Evolutionary conservation across 768 basidiomycete species (phyloP), one percentile per base, ranked within the genome.

Genomic region (Russula sp.): DNA sequence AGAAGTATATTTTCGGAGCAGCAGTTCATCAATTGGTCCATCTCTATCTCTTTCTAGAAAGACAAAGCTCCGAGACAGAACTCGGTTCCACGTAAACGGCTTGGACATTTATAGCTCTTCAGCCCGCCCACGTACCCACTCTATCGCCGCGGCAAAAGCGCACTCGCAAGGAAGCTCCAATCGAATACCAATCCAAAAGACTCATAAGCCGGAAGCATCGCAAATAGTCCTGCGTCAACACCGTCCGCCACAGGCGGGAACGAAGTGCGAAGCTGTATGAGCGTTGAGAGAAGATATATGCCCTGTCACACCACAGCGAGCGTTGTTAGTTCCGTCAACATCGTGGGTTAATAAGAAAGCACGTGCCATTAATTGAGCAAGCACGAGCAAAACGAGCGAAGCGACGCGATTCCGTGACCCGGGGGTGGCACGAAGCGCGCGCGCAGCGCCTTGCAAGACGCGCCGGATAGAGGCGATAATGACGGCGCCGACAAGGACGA

Each of bases 301-400:
- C 87, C 89, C 91, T 93, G 49, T 0, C 57, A 44, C 40, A 5
- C 20, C 20, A 22, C 49, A 13, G 11, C 22, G 13, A 3, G 26
- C 20, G 42, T 20, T 11, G 28, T 44, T 20, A 58, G 40, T 28
- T 4, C 65, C 34, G 42, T 20, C n/a, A 16, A 2, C 32, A 9
- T 6, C 50, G 28, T 28, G 52, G 5, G 20, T 3, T 3, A 9
- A 54, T 44, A 26, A 34, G 49, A 24, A 42, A 24, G 28, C 64
- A 71, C 79, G 38, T 67, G 90, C 91, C 91, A 94, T 92, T 53
- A 94, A 79, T 72, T 94, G 90, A 8, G 90, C 87, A 26, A 94
- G 80, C 11, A 88, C 74, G 34, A 94, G 81, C 28, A 93, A 73
- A 82, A 93, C 87, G 48, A 93, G 75, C 5, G 88, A 88, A 5